Evolutionary conservation across 2,329 filamentous ascomycete genomes (phyloP), one percentile per base, ranked within the genome.

Genomic region (Penicillium sp.): DNA sequence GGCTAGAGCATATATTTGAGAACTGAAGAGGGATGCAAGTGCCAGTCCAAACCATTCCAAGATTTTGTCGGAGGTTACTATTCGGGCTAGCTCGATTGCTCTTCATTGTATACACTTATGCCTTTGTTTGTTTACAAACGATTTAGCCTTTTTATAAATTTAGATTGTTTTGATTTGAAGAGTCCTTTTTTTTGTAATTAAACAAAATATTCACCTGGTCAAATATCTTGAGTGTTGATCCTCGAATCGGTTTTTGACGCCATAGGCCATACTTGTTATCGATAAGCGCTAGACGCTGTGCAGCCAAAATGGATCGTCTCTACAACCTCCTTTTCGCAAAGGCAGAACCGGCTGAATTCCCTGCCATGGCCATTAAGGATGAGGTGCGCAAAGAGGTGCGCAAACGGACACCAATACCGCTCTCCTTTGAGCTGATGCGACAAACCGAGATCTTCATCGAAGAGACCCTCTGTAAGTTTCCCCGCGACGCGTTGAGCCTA

Each of bases 391-490:
- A 86, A 71, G 55, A 61, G 32, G 56, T 59, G 54, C 54, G 54
- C 9, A 88, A 86, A 71, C 81, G 83, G 59, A 71, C 78, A n/a
- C 79, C 81, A 6, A 79, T 76, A 57, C 72, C 75, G 40, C 73
- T 92, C 11, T 84, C 86, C 1, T 83, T 81, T 54, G 85, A 89
- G 63, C 73, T 92, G 16, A 83, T 81, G 52, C 78, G 85, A 54
- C 86, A 91, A 64, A 85, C 84, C 61, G 83, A 85, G 54, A 88
- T 91, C 43, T 89, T 88, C 67, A 77, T 93, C 0, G 90, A 93
- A 71, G 90, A 93, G 72, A 80, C 85, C 54, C 82, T 92, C 27
- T 88, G 86, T 87, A 76, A 52, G 79, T 71, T 7, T 13, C 18
- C 42, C 1, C 16, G 13, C 16, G 31, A 40, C 27, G 27, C 18